Base-by-base conservation (phyloP, 2,329 filamentous ascomycete genomes). In the Exophiala bonariae region DNA sequence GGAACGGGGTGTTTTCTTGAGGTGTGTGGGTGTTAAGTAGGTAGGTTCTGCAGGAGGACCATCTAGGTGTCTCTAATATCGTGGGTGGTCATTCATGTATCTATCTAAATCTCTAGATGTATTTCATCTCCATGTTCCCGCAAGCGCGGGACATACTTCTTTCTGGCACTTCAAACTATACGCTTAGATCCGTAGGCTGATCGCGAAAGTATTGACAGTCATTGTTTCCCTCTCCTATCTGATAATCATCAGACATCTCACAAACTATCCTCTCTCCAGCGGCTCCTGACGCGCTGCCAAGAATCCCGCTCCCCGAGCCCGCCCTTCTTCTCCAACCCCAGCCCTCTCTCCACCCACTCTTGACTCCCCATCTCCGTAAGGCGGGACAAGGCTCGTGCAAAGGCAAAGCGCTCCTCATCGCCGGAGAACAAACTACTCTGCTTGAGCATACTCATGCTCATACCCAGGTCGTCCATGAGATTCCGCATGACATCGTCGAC, bases 321-420 rank as follows among this genome's bases (percentile, higher is more conserved):
- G 17, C 73, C 66, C 36, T 65, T 58, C 23, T 63, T 65, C 61
- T 68, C 66, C 56, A 75, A 65, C 1, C 73, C 75, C 65, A 83
- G 53, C 0, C 82, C 91, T 11, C 90, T 71, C 70, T 97, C 92
- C 3, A 97, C 87, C 93, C 93, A 99, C 66, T 96, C 87, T 66
- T 83, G 82, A 65, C 89, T 93, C 16, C 90, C 89, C 93, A 99
- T 99, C 69, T 97, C 90, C 44, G 77, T 86, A 52, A 99, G 71
- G 46, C 93, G 76, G 44, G 86, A 91, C 58, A 97, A 67, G 1
- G 93, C 93, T 44, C 93, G 76, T 18, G 90, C 90, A 74, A 99
- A 99, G 0, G 93, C 93, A 72, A 99, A 99, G 0, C 89, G 81
- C 70, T 99, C 93, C 72, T 99, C 93, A 49, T 96, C 93, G 32